Conservation (phyloP, 352 stramenopile genomes). For the Globisporangium nunn region DNA sequence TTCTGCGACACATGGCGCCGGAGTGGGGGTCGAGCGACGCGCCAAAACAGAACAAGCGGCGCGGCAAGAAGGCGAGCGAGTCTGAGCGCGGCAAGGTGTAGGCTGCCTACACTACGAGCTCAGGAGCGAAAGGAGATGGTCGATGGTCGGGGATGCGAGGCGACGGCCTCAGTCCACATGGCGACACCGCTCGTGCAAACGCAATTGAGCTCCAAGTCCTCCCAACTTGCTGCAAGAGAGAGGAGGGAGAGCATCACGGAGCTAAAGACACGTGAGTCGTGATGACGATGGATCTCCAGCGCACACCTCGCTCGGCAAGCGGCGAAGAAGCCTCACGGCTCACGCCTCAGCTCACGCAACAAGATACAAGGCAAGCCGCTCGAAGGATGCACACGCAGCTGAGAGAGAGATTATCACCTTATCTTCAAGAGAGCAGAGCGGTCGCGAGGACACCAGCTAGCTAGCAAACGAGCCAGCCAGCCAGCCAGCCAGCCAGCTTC, state of each 20-base stretch:
- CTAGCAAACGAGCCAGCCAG: too few relatives aligned
- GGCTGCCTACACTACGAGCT: too few relatives aligned
- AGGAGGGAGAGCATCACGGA: neutral
- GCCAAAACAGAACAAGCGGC: constrained; percentile 3
- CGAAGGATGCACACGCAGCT: neutral
- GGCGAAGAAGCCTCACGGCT: too few relatives aligned
- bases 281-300: too few relatives aligned
- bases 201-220: neutral
- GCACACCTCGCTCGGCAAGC: too few relatives aligned
- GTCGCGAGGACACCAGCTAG: neutral
- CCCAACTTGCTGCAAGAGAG: too few relatives aligned
- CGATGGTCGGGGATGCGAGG: neutral
- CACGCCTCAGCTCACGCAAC: too few relatives aligned
- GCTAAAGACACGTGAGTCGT: neutral
- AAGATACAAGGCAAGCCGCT: neutral
- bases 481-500: too few relatives aligned
- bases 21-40: constrained; percentile 30
- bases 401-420: neutral
- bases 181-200: neutral
- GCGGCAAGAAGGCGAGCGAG: constrained; percentile 14
- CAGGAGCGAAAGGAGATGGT: too few relatives aligned
- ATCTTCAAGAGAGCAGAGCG: neutral
- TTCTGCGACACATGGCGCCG: constrained; percentile 52
- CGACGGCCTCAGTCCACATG: too few relatives aligned
- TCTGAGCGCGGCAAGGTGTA: constrained; percentile 3